Evolutionary conservation across 495 filamentous ascomycete species (phyloP).

Genomic region (Haplographium delicatum): DNA sequence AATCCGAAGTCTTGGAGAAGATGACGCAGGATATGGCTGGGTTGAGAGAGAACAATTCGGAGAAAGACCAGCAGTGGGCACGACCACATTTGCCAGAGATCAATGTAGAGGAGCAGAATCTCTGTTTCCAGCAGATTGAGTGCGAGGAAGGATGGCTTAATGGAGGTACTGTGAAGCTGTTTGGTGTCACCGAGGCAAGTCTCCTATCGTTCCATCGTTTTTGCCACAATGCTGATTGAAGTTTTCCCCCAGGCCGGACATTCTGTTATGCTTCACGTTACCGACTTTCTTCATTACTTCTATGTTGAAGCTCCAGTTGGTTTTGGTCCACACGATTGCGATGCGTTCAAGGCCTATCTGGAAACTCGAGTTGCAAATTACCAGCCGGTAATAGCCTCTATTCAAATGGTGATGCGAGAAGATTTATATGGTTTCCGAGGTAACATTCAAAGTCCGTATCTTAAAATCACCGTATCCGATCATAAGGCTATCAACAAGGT

Average conservation of each 20-base stretch:
- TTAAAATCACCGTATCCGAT: conserved; percentile 89
- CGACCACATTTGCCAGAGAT: conserved; percentile 71
- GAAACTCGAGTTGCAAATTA: conserved; percentile 65
- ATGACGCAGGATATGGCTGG: conserved; percentile 85
- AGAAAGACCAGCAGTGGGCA: conserved; percentile 92
- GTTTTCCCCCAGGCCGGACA: conserved; percentile 64
- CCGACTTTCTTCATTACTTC: conserved; percentile 92
- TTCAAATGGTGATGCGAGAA: conserved; percentile 74
- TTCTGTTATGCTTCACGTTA: conserved; percentile 92
- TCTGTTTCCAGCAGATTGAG: conserved; percentile 95
- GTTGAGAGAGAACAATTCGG: conserved; percentile 76
- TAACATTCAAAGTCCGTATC: conserved; percentile 82
- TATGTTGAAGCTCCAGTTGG: conserved; percentile 84
- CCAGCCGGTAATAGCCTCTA: conserved; percentile 60
- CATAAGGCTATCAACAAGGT: conserved; percentile 73
- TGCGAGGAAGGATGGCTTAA: conserved; percentile 77
- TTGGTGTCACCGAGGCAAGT: conserved; percentile 89
- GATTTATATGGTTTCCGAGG: conserved; percentile 91
- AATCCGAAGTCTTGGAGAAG: conserved; percentile 89
- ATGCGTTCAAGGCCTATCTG: conserved; percentile 68
- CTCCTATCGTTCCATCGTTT: no score
- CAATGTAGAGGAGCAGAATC: conserved; percentile 60
- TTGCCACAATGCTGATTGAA: background rate
- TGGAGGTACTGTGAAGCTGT: conserved; percentile 78
- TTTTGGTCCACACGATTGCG: conserved; percentile 72